Evolutionary conservation across 2,329 filamentous ascomycete species (phyloP), one percentile per base, ranked within the genome.

Genomic region (Penicillium expansum): DNA sequence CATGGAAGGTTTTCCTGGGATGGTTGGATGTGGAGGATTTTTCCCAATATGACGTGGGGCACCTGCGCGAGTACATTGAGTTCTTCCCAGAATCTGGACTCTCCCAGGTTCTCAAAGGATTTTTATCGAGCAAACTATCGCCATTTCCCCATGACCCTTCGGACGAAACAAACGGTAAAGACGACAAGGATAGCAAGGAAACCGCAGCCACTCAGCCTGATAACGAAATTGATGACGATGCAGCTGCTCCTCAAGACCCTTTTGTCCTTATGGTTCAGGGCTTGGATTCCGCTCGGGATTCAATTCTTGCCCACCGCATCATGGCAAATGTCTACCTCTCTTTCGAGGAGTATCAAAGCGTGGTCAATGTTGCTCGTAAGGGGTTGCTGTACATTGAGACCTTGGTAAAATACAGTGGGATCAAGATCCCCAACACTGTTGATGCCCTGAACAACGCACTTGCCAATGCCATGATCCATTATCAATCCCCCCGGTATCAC

Each of bases 1-100:
- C 94, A 0, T 99, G 95, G 95, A 88, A 91, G 66, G 88, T 97
- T 59, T 83, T 89, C 30, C 80, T 99, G 57, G 91, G 97, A 69
- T 97, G 93, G 90, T 84, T 89, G 64, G 92, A 97, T 72, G 79
- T 86, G 41, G 86, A 90, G 65, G 84, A 84, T 45, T 82, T 94
- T 47, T 79, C 82, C n/a, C 84, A 91, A 27, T 89, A 91, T 79
- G 92, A 97, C 69, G 83, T 85, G 42, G 85, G 84, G 42, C 79
- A 93, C n/a, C 77, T 99, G 24, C 83, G 87, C 53, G 86, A 92
- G 63, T 99, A 93, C 69, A 88, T 91, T 60, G 79, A 82, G 4
- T 87, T 94, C 64, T 99, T 99, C 65, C 91, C 92, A 0, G 87
- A 91, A 4, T 87, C 86, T 56, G 92, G 94, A 30, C 80, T 97